Evolutionary conservation across 208 protist genomes (phyloP).

Genomic region (Leishmania arabica): DNA sequence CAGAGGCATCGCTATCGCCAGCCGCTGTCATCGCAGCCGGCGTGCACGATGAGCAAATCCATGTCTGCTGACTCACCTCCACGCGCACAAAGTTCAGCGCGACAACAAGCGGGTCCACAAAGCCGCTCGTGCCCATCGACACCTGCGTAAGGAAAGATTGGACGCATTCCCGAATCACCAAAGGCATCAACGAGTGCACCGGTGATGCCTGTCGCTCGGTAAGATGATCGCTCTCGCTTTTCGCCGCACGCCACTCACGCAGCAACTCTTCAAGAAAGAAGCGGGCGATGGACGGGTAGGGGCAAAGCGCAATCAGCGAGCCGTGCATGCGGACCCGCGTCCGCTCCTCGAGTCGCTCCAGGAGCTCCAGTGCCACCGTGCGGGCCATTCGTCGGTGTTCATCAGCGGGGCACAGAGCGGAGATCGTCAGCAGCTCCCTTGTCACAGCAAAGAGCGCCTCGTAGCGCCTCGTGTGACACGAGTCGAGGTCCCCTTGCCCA

Average conservation of each 20-base stretch:
- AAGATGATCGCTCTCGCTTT: background rate
- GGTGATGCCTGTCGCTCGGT: background rate
- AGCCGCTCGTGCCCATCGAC: slow-evolving; percentile 36
- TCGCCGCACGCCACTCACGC: slow-evolving; percentile 42
- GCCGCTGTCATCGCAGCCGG: background rate
- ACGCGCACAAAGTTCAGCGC: slow-evolving; percentile 67
- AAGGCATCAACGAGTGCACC: slow-evolving; percentile 30
- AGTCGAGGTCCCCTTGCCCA: background rate
- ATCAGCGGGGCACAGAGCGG: slow-evolving; percentile 43
- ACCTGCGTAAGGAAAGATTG: slow-evolving; percentile 45
- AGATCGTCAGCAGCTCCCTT: slow-evolving; percentile 58
- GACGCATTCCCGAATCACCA: slow-evolving; percentile 34
- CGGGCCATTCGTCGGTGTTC: slow-evolving; percentile 40
- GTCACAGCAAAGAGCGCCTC: slow-evolving; percentile 53
- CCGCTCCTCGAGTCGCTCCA: slow-evolving; percentile 43
- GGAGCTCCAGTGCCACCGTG: slow-evolving; percentile 35
- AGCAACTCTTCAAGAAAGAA: slow-evolving; percentile 53
- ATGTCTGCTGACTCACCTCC: slow-evolving; percentile 15
- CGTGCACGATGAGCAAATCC: background rate
- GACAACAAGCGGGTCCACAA: slow-evolving; percentile 76
- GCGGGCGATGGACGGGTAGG: slow-evolving; percentile 69
- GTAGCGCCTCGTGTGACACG: slow-evolving; percentile 45
- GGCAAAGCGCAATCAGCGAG: slow-evolving; percentile 63
- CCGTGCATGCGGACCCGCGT: slow-evolving; percentile 53
- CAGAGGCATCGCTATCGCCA: background rate